Evolutionary conservation across 2,329 filamentous ascomycete genomes (phyloP), one percentile per base, ranked within the genome.

Genomic region (Colletotrichum nymphaeae): DNA sequence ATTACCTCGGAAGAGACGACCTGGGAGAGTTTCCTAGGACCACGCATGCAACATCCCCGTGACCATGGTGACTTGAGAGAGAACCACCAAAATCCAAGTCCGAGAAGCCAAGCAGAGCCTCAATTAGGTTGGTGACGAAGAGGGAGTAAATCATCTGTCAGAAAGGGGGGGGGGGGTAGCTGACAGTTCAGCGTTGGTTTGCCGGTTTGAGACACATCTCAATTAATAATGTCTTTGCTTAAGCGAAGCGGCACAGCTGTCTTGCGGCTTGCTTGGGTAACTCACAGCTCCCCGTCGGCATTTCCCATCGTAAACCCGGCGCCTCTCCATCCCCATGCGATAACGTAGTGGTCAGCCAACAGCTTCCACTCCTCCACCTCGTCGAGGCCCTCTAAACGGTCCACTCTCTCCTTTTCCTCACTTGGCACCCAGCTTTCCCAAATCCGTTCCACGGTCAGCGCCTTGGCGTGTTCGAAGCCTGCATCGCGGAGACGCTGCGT

Each of bases 331-430:
- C 92, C 97, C 96, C 96, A 98, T 4, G 91, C 92, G 56, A 99
- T 89, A 75, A 95, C 92, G 79, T 99, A 99, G 86, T 99, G 97
- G 76, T 89, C 90, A 1, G 95, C 94, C 77, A 99, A 83, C 77
- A 99, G 83, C 78, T 93, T 88, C 93, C 97, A 97, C 84, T 99
- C 97, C 83, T 99, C 97, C 28, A 98, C 89, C 83, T 99, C 97
- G 83, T 99, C 97, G 75, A 99, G 83, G 78, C 97, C 95, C 81
- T 99, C 95, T 30, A 98, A 81, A 12, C 85, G 83, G 75, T 95
- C 93, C 1, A 98, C 91, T 60, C 95, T 87, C 78, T 94, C 92
- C 82, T 94, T 95, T 83, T 98, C 96, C 2, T 85, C 85, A 1
- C 86, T 80, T 0, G 80, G 79, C 3, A 97, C 86, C 95, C 96